phyloP scores from a whole-genome alignment of 2,329 filamentous ascomycete genomes.

The Ophiocordyceps sinensis region DNA sequence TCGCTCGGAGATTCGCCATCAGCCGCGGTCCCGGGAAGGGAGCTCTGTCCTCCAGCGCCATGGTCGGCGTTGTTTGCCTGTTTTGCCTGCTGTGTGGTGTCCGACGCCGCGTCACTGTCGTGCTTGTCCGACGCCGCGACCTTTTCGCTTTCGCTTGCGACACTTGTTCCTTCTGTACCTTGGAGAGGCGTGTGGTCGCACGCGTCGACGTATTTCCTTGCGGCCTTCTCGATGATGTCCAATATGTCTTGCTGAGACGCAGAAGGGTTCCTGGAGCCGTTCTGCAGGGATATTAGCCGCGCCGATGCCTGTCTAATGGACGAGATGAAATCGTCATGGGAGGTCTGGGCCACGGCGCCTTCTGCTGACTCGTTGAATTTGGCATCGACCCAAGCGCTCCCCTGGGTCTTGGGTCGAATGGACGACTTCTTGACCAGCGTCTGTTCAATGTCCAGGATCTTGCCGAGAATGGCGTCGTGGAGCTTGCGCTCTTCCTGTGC shows the following conservation, averaged over 20 bases:
- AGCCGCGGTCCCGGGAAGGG: background rate
- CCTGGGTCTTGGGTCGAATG: constrained; percentile 8
- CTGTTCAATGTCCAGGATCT: constrained; percentile 36
- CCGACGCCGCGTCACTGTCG: constrained; percentile 8
- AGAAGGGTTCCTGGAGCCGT: constrained; percentile 20
- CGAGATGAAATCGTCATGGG: constrained; percentile 13
- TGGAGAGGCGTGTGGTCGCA: constrained; percentile 11
- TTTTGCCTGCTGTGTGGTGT: no score
- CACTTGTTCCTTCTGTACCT: background rate
- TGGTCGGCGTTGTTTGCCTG: no score
- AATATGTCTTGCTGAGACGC: constrained; percentile 30
- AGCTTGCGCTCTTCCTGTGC: constrained; percentile 38
- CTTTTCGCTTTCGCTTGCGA: background rate
- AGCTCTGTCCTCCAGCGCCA: background rate
- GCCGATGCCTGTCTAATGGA: constrained; percentile 25
- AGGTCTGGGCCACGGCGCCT: constrained; percentile 7
- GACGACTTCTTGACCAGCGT: constrained; percentile 19
- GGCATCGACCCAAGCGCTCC: constrained; percentile 5
- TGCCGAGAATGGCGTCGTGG: constrained; percentile 37
- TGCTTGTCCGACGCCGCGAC: background rate
- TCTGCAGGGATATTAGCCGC: constrained; percentile 26
- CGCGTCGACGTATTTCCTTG: constrained; percentile 33
- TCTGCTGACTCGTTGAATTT: constrained; percentile 9
- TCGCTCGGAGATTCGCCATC: constrained; percentile 11
- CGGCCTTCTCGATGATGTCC: constrained; percentile 34